Conservation (phyloP, 768 basidiomycete species). For the Macrolepiota dolichaula region DNA sequence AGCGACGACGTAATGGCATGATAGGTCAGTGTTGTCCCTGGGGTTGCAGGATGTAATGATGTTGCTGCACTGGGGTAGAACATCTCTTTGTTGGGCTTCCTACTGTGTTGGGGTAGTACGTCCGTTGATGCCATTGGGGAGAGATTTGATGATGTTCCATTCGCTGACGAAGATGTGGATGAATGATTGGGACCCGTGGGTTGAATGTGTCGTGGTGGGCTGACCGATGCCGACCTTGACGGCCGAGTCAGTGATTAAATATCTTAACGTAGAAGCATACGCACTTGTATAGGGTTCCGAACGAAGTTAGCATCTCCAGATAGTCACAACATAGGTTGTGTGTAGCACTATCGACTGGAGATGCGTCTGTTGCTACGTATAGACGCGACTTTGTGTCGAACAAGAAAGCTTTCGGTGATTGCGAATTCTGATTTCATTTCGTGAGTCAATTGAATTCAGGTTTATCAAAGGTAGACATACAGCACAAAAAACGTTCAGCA, state of each 20-base stretch:
- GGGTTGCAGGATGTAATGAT: constrained; percentile 52
- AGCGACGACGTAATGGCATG: constrained; percentile 75
- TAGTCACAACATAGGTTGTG: constrained; percentile 92
- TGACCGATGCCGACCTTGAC: constrained; percentile 11
- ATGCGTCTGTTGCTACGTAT: constrained; percentile 92
- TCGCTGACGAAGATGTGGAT: constrained; percentile 25
- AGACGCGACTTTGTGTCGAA: constrained; percentile 84
- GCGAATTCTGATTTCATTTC: constrained; percentile 64
- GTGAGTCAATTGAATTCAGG: neutral
- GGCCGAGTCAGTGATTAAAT: neutral
- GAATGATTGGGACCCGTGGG: constrained; percentile 20
- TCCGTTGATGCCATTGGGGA: constrained; percentile 16
- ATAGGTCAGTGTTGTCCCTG: constrained; percentile 78
- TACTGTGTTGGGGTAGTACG: constrained; percentile 14
- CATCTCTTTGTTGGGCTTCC: constrained; percentile 35
- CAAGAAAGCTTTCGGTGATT: constrained; percentile 90
- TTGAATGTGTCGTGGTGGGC: constrained; percentile 4
- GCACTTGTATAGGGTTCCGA: constrained; percentile 84
- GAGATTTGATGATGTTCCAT: constrained; percentile 15
- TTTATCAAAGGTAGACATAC: constrained; percentile 33
- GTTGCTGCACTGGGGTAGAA: constrained; percentile 73
- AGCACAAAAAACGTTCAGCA: constrained; percentile 83
- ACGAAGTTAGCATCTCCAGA: constrained; percentile 80
- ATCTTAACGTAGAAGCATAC: constrained; percentile 11
- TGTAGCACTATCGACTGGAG: constrained; percentile 85